Percentiles rank a stretch among this genome's conserved stretches.
phyloP scores from a whole-genome alignment of 140 eudicot genomes.

The Oenanthe javanica region DNA sequence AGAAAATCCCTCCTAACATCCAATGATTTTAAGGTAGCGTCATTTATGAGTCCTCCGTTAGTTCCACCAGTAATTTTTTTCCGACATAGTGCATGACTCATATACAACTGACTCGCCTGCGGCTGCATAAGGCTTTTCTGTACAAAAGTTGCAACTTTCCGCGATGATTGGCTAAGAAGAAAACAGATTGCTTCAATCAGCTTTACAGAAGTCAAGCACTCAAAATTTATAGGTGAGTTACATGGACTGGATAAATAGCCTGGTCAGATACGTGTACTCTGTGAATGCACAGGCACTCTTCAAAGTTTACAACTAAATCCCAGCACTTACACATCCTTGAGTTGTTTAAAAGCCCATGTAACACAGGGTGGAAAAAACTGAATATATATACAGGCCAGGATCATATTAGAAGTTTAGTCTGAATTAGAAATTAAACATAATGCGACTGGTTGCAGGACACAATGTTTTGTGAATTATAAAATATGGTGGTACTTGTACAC shows the following conservation, averaged over 20 bases:
- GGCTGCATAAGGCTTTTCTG: slow-evolving; percentile 38
- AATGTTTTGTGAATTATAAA: too few relatives aligned
- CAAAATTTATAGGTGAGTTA: neutral
- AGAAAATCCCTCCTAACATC: slow-evolving; percentile 54
- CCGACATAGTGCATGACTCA: slow-evolving; percentile 45
- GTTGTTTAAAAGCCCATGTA: neutral
- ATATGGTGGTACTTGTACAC: neutral
- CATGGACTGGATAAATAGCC: neutral
- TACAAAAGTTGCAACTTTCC: slow-evolving; percentile 28
- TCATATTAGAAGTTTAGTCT: neutral
- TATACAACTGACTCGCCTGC: slow-evolving; percentile 38
- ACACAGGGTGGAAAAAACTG: neutral
- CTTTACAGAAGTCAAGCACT: neutral
- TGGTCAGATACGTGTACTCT: neutral
- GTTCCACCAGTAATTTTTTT: slow-evolving; percentile 71
- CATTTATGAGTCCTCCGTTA: slow-evolving; percentile 73
- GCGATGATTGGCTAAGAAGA: slow-evolving; percentile 21
- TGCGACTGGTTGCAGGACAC: neutral
- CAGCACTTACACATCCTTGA: neutral
- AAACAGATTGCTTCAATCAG: slow-evolving; percentile 2
- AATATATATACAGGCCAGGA: neutral
- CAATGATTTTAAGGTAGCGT: slow-evolving; percentile 62
- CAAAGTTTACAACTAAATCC: neutral
- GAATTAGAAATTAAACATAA: neutral
- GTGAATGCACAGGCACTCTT: neutral